These are phyloP conservation scores for Agaricus blazei DNA, from an alignment of 768 basidiomycete genomes.

Conservation along the genomic window DNA sequence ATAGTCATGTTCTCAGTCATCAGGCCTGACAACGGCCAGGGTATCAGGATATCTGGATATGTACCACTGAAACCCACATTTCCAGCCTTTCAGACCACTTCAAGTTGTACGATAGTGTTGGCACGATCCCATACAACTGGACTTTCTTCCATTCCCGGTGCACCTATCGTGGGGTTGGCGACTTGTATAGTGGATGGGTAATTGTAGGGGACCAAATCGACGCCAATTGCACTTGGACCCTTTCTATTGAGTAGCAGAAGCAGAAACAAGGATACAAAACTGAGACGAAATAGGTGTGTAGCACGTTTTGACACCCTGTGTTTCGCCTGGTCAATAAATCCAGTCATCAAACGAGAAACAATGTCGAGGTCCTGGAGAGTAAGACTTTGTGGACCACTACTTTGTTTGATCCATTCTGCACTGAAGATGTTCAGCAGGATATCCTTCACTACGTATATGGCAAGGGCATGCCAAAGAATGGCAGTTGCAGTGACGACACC, in stretches of 20 bases:
- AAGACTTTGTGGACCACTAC: not conserved
- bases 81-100: not conserved
- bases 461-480: constrained; percentile 4
- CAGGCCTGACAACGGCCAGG: not conserved
- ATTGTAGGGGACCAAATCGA: too few relatives aligned
- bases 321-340: not conserved
- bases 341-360: not conserved
- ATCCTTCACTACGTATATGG: not conserved
- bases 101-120: not conserved
- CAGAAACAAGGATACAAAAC: not conserved
- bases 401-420: constrained; percentile 2
- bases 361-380: not conserved
- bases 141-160: too few relatives aligned
- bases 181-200: not conserved
- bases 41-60: not conserved
- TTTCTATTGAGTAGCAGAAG: not conserved
- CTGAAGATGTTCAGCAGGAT: constrained; percentile 4
- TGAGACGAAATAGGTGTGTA: not conserved
- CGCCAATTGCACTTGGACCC: too few relatives aligned
- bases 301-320: not conserved
- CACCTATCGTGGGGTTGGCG: constrained; percentile 2
- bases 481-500: not conserved
- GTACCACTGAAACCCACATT: not conserved
- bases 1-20: not conserved
- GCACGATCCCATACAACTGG: not conserved